Conservation (phyloP, 176 grass and related monocot genomes). For the Carex littledalei region DNA sequence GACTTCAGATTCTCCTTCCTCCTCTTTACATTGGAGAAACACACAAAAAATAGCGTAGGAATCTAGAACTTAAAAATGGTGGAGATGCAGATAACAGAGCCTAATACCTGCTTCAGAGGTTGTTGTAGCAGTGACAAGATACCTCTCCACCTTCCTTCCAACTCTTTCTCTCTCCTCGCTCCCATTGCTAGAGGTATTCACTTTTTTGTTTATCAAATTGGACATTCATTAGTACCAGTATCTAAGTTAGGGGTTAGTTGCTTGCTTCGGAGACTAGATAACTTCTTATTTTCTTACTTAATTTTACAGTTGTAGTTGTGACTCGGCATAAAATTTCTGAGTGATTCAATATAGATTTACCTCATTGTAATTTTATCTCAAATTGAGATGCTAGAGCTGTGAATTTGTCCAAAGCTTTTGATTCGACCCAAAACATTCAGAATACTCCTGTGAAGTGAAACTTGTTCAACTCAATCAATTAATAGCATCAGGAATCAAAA, state of each 20-base stretch:
- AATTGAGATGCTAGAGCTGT: background rate
- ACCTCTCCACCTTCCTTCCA: constrained; percentile 61
- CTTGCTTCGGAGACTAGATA: background rate
- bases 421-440: background rate
- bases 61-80: background rate
- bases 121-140: constrained; percentile 76
- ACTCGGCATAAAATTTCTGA: background rate
- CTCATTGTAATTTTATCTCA: no score
- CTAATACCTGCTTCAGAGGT: constrained; percentile 79
- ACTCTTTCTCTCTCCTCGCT: constrained; percentile 70
- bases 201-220: background rate
- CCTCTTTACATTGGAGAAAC: background rate
- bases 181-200: constrained; percentile 71
- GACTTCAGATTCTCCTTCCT: background rate
- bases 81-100: constrained; percentile 41
- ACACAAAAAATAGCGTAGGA: background rate
- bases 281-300: background rate
- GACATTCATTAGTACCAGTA: background rate
- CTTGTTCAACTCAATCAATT: background rate
- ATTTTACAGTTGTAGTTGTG: background rate
- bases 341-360: background rate
- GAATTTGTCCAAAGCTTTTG: background rate
- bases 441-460: background rate
- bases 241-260: background rate
- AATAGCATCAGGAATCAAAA: no score